Evolutionary conservation across 345 rosid genomes (phyloP).

Genomic region (Raphanus sativus): DNA sequence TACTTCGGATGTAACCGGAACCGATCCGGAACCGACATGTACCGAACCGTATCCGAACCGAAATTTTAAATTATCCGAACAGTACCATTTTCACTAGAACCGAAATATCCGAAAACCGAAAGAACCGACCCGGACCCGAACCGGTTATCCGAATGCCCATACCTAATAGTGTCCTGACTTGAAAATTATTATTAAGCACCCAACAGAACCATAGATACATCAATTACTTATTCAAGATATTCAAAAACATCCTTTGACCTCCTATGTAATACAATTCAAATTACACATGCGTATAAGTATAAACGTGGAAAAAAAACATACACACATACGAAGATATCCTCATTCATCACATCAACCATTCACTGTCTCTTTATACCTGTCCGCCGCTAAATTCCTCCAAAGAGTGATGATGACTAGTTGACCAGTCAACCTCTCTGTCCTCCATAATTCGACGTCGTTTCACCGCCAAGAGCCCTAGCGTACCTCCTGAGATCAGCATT

Average conservation of each 20-base stretch:
- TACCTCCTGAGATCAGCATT: conserved; percentile 59
- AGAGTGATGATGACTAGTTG: conserved; percentile 4
- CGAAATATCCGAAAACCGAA: too few relatives aligned
- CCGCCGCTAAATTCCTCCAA: conserved; percentile 19
- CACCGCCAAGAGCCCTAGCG: conserved; percentile 28
- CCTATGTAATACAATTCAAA: conserved; percentile 7
- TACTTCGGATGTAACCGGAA: too few relatives aligned
- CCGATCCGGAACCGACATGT: too few relatives aligned
- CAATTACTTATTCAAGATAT: background rate
- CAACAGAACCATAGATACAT: background rate
- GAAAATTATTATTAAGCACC: background rate
- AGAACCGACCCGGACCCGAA: too few relatives aligned
- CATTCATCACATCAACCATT: conserved; percentile 13
- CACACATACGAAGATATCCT: conserved; percentile 14
- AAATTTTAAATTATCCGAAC: too few relatives aligned
- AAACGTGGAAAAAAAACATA: background rate
- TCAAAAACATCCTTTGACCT: background rate
- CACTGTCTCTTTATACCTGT: conserved; percentile 1
- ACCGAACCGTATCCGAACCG: too few relatives aligned
- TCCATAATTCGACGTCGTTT: conserved; percentile 35
- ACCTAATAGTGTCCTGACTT: too few relatives aligned
- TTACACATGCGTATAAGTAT: conserved; percentile 12
- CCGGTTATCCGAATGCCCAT: too few relatives aligned
- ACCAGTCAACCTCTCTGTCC: conserved; percentile 23
- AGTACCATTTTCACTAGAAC: too few relatives aligned